Evolutionary conservation across 1,139 yeast genomes (phyloP), one percentile per base, ranked within the genome.

Genomic region (Magnusiomyces tetraspermus): DNA sequence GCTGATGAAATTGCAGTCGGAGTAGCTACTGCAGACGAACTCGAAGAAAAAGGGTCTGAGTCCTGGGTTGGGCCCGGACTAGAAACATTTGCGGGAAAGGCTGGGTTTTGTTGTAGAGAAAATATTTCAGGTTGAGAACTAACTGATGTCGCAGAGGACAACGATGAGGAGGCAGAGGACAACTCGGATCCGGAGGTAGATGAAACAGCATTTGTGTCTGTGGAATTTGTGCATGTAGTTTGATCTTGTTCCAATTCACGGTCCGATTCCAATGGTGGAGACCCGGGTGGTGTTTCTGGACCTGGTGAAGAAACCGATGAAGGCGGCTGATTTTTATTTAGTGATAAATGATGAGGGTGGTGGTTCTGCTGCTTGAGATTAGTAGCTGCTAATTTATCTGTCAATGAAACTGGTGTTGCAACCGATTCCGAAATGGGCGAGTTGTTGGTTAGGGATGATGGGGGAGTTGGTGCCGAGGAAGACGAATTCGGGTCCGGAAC

Each of bases 211-310:
- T 10, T 17, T 28, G 40, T 28, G 24, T n/a, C 26, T 23, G n/a
- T 13, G 42, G 3, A 5, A n/a, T 28, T 28, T 28, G 10, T 28
- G 11, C 38, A 33, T 15, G 17, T 6, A 15, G 38, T 15, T 17
- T 13, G 17, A 33, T 5, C 38, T 28, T 28, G 33, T 28, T 28
- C n/a, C n/a, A n/a, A n/a, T n/a, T 28, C 38, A 17, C 17, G 17
- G 13, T 15, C 36, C 8, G 46, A 15, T 21, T 24, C 36, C 23
- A 36, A 24, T 1, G 55, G 57, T 1, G 58, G 58, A 6, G 58
- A 55, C 19, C 57, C 58, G 3, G 58, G 58, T 10, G 58, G 58
- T 13, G 58, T 55, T 5, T 55, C 53, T 19, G 58, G 57, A 6
- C 43, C 53, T 8, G 58, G 58, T 11, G 54, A 51, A 11, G 53